Conservation (phyloP, 352 stramenopile species). For the Phytophthora cactorum region DNA sequence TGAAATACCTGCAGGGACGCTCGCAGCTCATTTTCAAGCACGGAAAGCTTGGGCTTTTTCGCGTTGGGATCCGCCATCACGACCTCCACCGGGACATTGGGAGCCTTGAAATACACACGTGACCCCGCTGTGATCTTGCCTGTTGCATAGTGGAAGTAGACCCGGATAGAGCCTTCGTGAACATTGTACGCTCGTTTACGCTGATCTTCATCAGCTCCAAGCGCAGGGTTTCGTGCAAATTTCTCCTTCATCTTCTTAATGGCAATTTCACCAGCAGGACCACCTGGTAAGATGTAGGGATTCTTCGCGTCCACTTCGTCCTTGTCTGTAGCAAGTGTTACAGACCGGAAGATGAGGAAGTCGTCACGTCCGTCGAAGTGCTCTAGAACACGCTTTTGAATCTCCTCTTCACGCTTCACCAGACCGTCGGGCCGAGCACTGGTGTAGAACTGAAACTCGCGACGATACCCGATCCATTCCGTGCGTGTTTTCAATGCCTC, state of each 20-base stretch:
- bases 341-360: conserved; percentile 81
- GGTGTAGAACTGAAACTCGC: conserved; percentile 93
- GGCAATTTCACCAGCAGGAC: conserved; percentile 71
- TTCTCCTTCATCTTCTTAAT: conserved; percentile 96
- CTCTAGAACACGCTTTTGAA: conserved; percentile 90
- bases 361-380: conserved; percentile 89
- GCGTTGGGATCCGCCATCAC: conserved; percentile 73
- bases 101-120: conserved; percentile 82
- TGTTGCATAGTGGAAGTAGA: conserved; percentile 92
- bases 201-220: conserved; percentile 79
- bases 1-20: conserved; percentile 59
- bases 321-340: conserved; percentile 79
- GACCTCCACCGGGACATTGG: conserved; percentile 72
- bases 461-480: conserved; percentile 88
- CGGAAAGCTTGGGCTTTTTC: conserved; percentile 69
- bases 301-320: conserved; percentile 83
- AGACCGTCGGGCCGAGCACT: conserved; percentile 91
- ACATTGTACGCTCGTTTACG: conserved; percentile 93
- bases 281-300: conserved; percentile 77
- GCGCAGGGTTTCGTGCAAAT: conserved; percentile 70
- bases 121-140: conserved; percentile 91
- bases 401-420: conserved; percentile 83
- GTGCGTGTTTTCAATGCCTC: conserved; percentile 81
- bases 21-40: conserved; percentile 78
- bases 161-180: conserved; percentile 87